Evolutionary conservation across 495 filamentous ascomycete species (phyloP).

Genomic region (Bathelium albidoporum): DNA sequence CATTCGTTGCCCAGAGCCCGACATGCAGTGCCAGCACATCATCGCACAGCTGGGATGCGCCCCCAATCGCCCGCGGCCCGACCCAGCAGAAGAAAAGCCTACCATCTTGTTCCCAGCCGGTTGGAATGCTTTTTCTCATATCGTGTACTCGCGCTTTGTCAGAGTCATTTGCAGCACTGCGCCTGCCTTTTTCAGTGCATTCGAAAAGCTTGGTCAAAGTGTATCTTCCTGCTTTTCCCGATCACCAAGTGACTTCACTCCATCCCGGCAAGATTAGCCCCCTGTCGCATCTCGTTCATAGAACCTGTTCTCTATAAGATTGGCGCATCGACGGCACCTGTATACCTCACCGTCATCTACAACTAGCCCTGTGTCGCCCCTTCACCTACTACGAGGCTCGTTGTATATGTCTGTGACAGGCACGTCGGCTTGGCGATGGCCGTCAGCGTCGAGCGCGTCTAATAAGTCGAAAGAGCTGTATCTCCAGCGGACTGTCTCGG

Average conservation of each 20-base stretch:
- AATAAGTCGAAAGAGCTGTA: not conserved
- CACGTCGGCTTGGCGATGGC: not conserved
- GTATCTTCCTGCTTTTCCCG: not conserved
- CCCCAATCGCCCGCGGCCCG: not conserved
- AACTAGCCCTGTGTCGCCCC: not conserved
- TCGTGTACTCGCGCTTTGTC: not conserved
- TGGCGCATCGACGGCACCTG: not conserved
- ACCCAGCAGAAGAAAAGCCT: not conserved
- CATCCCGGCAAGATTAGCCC: not conserved
- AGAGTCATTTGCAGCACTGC: not conserved
- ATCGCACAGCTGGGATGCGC: not conserved
- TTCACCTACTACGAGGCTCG: not conserved
- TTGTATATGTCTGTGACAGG: not conserved
- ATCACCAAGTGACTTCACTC: not conserved
- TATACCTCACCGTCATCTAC: not conserved
- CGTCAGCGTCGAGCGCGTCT: not conserved
- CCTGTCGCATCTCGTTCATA: not conserved
- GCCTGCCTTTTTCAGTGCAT: not conserved
- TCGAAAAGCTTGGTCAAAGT: not conserved
- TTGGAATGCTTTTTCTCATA: not conserved
- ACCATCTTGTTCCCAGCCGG: not conserved
- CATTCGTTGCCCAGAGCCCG: not conserved
- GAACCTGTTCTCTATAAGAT: not conserved
- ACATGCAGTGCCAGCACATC: slow-evolving; percentile 1
- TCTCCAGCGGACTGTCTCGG: not conserved